Evolutionary conservation across 2,329 filamentous ascomycete species (phyloP).

Genomic region (Didymella segeticola): DNA sequence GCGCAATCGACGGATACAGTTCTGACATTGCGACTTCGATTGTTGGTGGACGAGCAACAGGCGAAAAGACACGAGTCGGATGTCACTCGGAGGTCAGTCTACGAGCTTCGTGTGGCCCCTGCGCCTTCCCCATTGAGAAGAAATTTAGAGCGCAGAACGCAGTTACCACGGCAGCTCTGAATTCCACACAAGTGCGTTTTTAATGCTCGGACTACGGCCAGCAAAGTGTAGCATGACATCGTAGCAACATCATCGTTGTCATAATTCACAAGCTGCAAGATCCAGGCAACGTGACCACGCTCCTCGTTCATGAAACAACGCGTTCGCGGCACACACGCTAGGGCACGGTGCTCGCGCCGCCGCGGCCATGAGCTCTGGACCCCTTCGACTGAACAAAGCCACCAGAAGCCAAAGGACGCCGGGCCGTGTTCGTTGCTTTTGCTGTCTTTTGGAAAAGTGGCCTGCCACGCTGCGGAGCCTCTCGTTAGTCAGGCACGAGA

Average conservation of each 20-base stretch:
- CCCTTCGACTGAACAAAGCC: conserved; percentile 10
- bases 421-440: conserved; percentile 13
- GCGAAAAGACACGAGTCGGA: conserved; percentile 28
- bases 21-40: conserved; percentile 69
- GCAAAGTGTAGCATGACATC: neutral
- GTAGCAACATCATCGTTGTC: neutral
- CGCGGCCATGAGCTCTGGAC: conserved; percentile 24
- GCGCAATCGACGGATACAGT: conserved; percentile 82
- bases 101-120: conserved; percentile 15
- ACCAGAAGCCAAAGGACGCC: conserved; percentile 19
- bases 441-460: conserved; percentile 12
- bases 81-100: conserved; percentile 20
- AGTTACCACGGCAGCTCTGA: conserved; percentile 3
- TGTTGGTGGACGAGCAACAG: conserved; percentile 29
- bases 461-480: conserved; percentile 12
- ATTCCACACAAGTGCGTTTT: neutral
- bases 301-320: conserved; percentile 7
- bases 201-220: neutral
- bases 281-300: conserved; percentile 11
- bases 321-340: conserved; percentile 18
- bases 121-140: conserved; percentile 16
- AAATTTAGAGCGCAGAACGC: conserved; percentile 3
- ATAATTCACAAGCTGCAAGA: no score
- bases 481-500: conserved; percentile 31
- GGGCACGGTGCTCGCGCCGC: conserved; percentile 23